Conservation (phyloP, 805 yeast genomes). For the Yamadazyma paraphyllophila region DNA sequence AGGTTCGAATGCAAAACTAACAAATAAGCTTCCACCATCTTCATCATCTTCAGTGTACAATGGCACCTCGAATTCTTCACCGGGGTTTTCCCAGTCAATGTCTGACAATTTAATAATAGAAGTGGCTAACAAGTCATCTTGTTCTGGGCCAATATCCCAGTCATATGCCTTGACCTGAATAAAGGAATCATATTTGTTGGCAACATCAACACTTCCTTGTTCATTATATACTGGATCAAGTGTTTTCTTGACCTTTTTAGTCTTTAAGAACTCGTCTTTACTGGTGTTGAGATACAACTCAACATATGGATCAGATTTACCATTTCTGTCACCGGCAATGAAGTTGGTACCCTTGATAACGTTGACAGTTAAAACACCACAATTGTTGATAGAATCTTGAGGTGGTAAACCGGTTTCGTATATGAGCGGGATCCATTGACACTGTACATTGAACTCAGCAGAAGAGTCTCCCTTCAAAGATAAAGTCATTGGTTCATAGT, state of each 20-base stretch:
- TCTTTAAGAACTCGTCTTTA: constrained; percentile 59
- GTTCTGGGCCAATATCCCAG: constrained; percentile 92
- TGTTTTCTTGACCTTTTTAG: constrained; percentile 82
- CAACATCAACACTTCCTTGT: constrained; percentile 50
- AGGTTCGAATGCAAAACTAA: constrained; percentile 66
- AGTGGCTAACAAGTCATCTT: constrained; percentile 77
- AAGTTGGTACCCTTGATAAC: constrained; percentile 64
- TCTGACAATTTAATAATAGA: constrained; percentile 56
- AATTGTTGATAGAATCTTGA: constrained; percentile 69
- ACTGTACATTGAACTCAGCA: constrained; percentile 54
- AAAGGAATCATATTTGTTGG: constrained; percentile 59
- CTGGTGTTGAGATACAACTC: constrained; percentile 65
- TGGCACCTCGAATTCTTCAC: constrained; percentile 54
- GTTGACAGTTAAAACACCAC: constrained; percentile 66
- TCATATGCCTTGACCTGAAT: constrained; percentile 65
- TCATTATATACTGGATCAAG: constrained; percentile 91
- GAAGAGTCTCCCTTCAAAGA: constrained; percentile 53
- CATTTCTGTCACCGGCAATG: constrained; percentile 85
- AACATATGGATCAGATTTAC: constrained; percentile 90
- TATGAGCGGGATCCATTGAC: constrained; percentile 77
- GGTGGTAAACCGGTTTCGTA: constrained; percentile 59
- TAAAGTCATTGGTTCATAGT: constrained; percentile 56
- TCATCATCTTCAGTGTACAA: constrained; percentile 48
- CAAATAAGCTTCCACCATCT: constrained; percentile 63
- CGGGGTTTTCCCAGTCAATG: constrained; percentile 35